These are phyloP conservation scores for Anisodus tanguticus DNA, from an alignment of 257 asterid species.

Conservation along the genomic window DNA sequence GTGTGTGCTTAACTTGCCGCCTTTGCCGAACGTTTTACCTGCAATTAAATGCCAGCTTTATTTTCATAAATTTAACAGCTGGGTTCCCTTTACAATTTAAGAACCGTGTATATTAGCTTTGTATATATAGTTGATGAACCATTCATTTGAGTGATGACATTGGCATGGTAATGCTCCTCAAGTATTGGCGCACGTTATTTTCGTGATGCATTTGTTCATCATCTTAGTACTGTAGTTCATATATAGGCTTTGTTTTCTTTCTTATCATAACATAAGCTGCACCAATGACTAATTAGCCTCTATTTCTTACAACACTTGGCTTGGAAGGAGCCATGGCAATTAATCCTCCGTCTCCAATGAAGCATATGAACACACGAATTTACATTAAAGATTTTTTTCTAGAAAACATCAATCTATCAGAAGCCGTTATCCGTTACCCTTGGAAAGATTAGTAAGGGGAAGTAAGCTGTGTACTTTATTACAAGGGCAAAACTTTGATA, in stretches of 20 bases:
- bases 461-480: not conserved
- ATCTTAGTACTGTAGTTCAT: too few species aligned
- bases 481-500: too few species aligned
- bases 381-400: too few species aligned
- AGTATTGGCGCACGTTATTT: too few species aligned
- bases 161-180: too few species aligned
- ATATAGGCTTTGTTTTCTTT: not conserved
- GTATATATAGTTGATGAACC: not conserved
- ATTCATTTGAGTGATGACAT: not conserved
- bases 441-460: too few species aligned
- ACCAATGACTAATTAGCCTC: not conserved
- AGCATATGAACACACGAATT: too few species aligned
- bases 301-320: not conserved
- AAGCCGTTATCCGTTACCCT: not conserved
- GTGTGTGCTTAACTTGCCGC: not conserved
- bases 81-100: not conserved
- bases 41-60: not conserved
- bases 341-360: not conserved
- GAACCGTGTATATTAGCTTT: not conserved
- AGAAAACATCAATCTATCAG: too few species aligned
- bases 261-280: not conserved
- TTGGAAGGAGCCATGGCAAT: too few species aligned
- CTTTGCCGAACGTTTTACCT: not conserved
- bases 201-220: not conserved
- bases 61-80: not conserved